phyloP scores from a whole-genome alignment of 768 basidiomycete genomes.

The Cubamyces lactineus region DNA sequence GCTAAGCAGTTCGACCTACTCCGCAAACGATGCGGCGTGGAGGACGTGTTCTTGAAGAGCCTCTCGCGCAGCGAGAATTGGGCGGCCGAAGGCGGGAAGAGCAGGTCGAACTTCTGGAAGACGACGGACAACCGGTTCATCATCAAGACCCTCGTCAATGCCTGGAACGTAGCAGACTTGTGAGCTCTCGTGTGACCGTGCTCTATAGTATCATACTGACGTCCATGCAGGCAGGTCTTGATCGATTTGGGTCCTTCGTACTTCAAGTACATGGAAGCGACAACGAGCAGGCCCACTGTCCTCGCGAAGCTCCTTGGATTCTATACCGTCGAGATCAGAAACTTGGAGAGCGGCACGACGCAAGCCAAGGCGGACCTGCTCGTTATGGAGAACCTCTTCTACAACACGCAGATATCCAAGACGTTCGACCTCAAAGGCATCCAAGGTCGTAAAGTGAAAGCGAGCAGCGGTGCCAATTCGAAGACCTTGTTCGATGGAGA shows the following conservation, averaged over 20 bases:
- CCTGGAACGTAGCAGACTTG: slow-evolving; percentile 88
- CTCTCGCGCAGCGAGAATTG: slow-evolving; percentile 63
- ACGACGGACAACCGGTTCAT: slow-evolving; percentile 77
- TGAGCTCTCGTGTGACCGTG: slow-evolving; percentile 40
- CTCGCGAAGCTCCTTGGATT: slow-evolving; percentile 83
- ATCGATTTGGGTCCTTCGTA: slow-evolving; percentile 79
- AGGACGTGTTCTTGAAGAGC: slow-evolving; percentile 59
- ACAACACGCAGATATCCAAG: slow-evolving; percentile 63
- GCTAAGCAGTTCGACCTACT: slow-evolving; percentile 78
- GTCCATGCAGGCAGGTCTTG: slow-evolving; percentile 63
- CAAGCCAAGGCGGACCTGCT: slow-evolving; percentile 75
- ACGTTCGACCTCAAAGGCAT: slow-evolving; percentile 88
- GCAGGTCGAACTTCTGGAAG: slow-evolving; percentile 81
- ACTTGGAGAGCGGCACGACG: slow-evolving; percentile 65
- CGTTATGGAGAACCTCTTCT: slow-evolving; percentile 88
- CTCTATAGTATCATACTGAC: not conserved
- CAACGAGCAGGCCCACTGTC: slow-evolving; percentile 65
- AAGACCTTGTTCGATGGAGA: slow-evolving; percentile 80
- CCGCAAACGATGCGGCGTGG: slow-evolving; percentile 67
- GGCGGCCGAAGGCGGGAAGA: slow-evolving; percentile 82
- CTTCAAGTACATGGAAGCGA: slow-evolving; percentile 76
- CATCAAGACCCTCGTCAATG: slow-evolving; percentile 84
- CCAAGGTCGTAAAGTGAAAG: slow-evolving; percentile 72
- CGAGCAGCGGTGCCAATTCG: slow-evolving; percentile 41
- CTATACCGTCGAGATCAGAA: slow-evolving; percentile 77